A percentile compares a stretch with the other conserved stretches of the same genome.
These are phyloP conservation scores for Mycena chlorophos DNA, from an alignment of 768 basidiomycete genomes.

Conservation along the genomic window DNA sequence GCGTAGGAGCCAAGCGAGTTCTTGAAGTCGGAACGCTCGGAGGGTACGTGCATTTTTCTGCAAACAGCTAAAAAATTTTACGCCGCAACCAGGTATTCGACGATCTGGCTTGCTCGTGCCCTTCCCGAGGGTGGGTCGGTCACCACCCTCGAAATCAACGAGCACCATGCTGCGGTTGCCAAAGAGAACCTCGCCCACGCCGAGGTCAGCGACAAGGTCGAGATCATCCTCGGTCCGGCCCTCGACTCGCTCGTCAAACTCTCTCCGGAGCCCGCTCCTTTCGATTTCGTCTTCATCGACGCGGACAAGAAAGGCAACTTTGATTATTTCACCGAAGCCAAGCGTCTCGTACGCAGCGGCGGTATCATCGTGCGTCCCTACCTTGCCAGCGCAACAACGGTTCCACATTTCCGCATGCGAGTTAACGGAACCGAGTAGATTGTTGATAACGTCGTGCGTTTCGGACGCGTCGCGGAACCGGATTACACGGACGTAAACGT, in stretches of 20 bases:
- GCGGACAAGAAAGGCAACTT: constrained; percentile 47
- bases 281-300: constrained; percentile 55
- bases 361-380: constrained; percentile 42
- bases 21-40: constrained; percentile 69
- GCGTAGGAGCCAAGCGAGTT: constrained; percentile 55
- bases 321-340: constrained; percentile 44
- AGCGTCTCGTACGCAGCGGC: constrained; percentile 43
- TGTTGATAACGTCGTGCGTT: constrained; percentile 44
- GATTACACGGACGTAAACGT: constrained; percentile 13
- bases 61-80: neutral
- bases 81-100: constrained; percentile 46
- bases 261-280: constrained; percentile 41
- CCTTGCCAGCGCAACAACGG: no score
- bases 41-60: constrained; percentile 41
- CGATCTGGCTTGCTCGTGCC: constrained; percentile 45
- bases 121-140: constrained; percentile 53
- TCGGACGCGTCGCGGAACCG: constrained; percentile 33
- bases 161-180: constrained; percentile 54
- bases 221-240: constrained; percentile 54
- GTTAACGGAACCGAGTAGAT: no score
- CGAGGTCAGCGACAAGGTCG: constrained; percentile 49
- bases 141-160: constrained; percentile 47
- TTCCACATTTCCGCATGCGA: no score
- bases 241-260: constrained; percentile 50
- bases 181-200: constrained; percentile 56